phyloP scores from a whole-genome alignment of 2,329 filamentous ascomycete species.

The Fusarium subglutinans region DNA sequence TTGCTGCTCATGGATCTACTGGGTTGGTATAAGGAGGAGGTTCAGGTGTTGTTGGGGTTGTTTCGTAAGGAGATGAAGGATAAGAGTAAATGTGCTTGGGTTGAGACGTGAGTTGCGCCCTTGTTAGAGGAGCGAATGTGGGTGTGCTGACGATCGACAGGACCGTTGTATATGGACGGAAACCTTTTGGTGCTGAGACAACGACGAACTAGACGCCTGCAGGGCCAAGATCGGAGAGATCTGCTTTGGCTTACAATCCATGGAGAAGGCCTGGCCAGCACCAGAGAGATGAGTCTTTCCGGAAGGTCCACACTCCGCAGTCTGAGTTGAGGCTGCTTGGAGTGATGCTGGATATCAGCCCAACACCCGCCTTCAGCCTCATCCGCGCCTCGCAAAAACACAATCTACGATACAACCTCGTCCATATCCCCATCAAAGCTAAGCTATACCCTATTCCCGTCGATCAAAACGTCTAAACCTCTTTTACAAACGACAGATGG shows the following conservation, averaged over 20 bases:
- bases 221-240: not conserved
- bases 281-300: not conserved
- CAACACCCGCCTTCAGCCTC: not conserved
- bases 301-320: not conserved
- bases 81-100: constrained; percentile 23
- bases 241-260: not conserved
- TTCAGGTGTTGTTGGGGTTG: constrained; percentile 35
- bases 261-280: not conserved
- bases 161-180: constrained; percentile 33
- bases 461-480: not conserved
- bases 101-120: constrained; percentile 19
- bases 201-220: not conserved
- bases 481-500: not conserved
- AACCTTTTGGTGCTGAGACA: not conserved
- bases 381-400: not conserved
- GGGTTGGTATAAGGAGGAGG: constrained; percentile 42
- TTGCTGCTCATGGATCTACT: constrained; percentile 43
- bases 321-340: not conserved
- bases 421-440: not conserved
- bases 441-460: not conserved
- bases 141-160: not conserved
- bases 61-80: constrained; percentile 33
- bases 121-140: not conserved
- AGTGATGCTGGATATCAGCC: not conserved
- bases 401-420: not conserved